Conservation (phyloP, 208 protist species). For the Trichomonas gallinae region DNA sequence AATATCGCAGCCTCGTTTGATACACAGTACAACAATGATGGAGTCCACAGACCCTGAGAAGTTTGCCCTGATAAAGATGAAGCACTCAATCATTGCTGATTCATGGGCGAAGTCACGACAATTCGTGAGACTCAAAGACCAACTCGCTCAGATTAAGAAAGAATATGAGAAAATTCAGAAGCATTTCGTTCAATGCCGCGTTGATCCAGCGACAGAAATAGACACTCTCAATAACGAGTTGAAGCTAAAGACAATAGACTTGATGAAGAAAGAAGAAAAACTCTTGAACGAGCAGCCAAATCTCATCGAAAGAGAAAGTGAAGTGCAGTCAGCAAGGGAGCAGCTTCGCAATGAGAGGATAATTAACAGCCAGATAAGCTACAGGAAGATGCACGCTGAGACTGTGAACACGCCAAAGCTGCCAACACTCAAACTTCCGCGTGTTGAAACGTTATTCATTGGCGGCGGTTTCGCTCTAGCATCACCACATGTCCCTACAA, state of each 20-base stretch:
- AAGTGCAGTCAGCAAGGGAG: background rate
- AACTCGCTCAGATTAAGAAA: background rate
- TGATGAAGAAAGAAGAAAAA: background rate
- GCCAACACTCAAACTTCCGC: background rate
- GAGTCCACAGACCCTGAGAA: background rate
- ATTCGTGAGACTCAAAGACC: background rate
- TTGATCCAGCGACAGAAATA: background rate
- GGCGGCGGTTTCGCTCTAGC: background rate
- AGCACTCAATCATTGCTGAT: background rate
- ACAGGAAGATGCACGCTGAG: background rate
- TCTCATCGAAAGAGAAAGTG: background rate
- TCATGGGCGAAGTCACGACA: background rate
- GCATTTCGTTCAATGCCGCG: background rate
- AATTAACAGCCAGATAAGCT: background rate
- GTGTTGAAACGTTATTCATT: background rate
- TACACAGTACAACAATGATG: background rate
- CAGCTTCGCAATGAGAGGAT: background rate
- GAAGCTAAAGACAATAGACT: background rate
- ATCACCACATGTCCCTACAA: background rate
- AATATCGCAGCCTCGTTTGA: background rate
- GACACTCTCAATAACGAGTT: background rate
- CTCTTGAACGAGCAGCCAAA: background rate
- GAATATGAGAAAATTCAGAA: background rate
- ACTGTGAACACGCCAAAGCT: background rate
- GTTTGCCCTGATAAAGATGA: background rate